Evolutionary conservation across 1,139 yeast species (phyloP).

Genomic region (Nematodospora anomalae): DNA sequence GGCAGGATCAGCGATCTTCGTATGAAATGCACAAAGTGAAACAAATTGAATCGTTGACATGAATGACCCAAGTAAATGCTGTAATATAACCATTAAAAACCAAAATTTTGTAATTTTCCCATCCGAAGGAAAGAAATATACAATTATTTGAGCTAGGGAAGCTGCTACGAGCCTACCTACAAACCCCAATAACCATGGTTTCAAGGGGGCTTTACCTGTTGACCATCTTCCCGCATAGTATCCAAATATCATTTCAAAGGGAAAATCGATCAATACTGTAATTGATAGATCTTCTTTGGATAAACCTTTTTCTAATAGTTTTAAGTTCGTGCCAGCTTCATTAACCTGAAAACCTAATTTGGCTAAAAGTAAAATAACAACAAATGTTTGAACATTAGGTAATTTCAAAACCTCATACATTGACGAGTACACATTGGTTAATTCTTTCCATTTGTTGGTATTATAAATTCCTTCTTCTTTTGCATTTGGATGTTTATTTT

Average conservation of each 20-base stretch:
- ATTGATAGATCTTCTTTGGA: conserved; percentile 91
- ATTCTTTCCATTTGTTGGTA: conserved; percentile 26
- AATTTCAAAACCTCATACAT: conserved; percentile 78
- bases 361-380: conserved; percentile 71
- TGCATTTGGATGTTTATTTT: conserved; percentile 41
- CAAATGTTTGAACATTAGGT: conserved; percentile 74
- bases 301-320: conserved; percentile 88
- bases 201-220: conserved; percentile 64
- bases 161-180: conserved; percentile 85
- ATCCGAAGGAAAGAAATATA: conserved; percentile 65
- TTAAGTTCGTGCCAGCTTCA: conserved; percentile 92
- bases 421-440: conserved; percentile 60
- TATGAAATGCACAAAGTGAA: conserved; percentile 90
- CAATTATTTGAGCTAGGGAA: conserved; percentile 68
- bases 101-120: conserved; percentile 50
- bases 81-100: conserved; percentile 69
- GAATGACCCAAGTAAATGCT: conserved; percentile 83
- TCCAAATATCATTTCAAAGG: conserved; percentile 92
- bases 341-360: conserved; percentile 94
- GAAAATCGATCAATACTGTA: conserved; percentile 91
- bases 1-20: conserved; percentile 90
- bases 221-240: conserved; percentile 97
- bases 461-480: conserved; percentile 35
- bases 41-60: conserved; percentile 96
- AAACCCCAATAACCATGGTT: conserved; percentile 90